Evolutionary conservation across 2,329 filamentous ascomycete genomes (phyloP), one percentile per base, ranked within the genome.

Genomic region (Colletotrichum sp.): DNA sequence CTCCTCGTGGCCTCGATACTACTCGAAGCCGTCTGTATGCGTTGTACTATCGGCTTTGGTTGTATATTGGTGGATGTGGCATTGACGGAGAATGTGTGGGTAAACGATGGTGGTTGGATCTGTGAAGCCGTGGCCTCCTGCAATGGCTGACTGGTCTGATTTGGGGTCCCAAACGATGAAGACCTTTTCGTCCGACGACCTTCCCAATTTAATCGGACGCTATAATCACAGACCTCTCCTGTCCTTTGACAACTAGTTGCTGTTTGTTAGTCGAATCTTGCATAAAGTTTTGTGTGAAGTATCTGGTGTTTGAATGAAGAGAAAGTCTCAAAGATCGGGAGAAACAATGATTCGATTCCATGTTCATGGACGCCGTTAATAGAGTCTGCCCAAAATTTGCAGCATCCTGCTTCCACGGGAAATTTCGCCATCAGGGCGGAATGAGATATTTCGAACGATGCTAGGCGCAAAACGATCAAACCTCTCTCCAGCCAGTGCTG

Each of bases 201-300:
- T 76, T 94, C 93, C 95, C 95, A 96, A 80, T 96, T 96, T 78
- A 96, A 86, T 36, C 94, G 90, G 79, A 96, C 94, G 80, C 92
- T 95, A 83, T 96, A 96, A 84, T 97, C 95, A 86, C 95, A 97
- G 63, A 87, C 86, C 82, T 95, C 94, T 77, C 92, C 92, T 78
- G 93, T 92, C 77, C 92, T 92, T 80, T 92, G 89, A 84, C 95
- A 96, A 81, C 88, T 89, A 70, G 61, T 13, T 16, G 27, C 19
- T 19, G 25, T 57, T 49, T 22, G 63, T 67, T 39, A 52, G 63
- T 32, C 19, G 8, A 25, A 27, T 27, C 64, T 34, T 55, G 29
- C 22, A 22, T 13, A n/a, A 49, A 49, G n/a, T 1, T 13, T 49
- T 49, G n/a, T 22, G 11, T 49, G 12, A 4, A 22, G 44, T n/a